A percentile compares a stretch with the other conserved stretches of the same genome.
Evolutionary conservation across 306 rosid species (phyloP).

Genomic region (Lathyrus tuberosus): DNA sequence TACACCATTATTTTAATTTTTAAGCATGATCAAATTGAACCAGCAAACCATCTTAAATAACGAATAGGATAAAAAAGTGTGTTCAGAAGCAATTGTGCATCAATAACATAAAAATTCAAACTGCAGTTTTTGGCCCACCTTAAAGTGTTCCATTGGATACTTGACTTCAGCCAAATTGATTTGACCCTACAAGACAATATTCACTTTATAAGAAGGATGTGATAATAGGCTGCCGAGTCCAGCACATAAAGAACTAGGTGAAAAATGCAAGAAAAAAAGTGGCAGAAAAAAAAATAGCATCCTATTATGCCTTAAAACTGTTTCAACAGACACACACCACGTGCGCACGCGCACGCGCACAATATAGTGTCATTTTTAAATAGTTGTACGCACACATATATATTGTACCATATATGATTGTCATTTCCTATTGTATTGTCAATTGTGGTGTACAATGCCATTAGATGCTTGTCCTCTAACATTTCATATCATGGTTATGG

Average conservation of each 20-base stretch:
- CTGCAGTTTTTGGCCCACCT: constrained; percentile 54
- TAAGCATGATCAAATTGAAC: no score
- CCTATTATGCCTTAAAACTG: constrained; percentile 15
- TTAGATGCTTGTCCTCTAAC: not conserved
- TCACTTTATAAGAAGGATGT: constrained; percentile 30
- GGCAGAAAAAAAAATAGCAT: constrained; percentile 18
- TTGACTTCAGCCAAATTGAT: constrained; percentile 82
- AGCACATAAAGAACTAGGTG: constrained; percentile 33
- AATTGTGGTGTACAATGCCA: not conserved
- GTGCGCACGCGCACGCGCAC: not conserved
- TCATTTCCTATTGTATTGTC: not conserved
- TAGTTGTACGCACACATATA: not conserved
- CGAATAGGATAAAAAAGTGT: constrained; percentile 13
- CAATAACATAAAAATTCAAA: constrained; percentile 33
- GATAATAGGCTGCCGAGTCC: constrained; percentile 21
- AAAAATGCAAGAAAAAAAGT: constrained; percentile 16
- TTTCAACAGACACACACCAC: not conserved
- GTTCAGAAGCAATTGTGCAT: no score
- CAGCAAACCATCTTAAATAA: no score
- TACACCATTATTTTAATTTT: not conserved
- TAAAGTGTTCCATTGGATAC: constrained; percentile 76
- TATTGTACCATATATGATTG: not conserved
- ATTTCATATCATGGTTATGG: not conserved
- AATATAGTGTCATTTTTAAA: not conserved
- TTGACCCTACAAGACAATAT: constrained; percentile 74